phyloP scores from a whole-genome alignment of 768 basidiomycete genomes.

The Russula lepida region DNA sequence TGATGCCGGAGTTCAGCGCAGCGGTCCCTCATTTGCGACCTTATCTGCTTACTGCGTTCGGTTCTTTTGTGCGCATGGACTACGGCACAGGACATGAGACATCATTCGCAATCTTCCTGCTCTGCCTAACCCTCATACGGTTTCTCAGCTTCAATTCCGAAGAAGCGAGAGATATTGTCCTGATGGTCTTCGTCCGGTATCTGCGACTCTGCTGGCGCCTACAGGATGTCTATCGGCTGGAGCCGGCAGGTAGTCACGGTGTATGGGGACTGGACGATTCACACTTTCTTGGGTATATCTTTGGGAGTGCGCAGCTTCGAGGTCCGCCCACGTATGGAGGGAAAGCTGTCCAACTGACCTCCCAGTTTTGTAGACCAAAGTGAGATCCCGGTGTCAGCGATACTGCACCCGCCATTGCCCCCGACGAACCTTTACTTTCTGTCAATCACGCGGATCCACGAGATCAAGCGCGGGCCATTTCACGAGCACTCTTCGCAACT shows the following conservation, averaged over 20 bases:
- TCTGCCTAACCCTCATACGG: slow-evolving; percentile 60
- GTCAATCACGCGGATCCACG: slow-evolving; percentile 66
- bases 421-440: slow-evolving; percentile 75
- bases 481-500: slow-evolving; percentile 89
- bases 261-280: slow-evolving; percentile 98
- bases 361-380: slow-evolving; percentile 42
- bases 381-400: slow-evolving; percentile 52
- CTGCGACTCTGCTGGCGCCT: slow-evolving; percentile 74
- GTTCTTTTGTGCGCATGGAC: slow-evolving; percentile 85
- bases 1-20: slow-evolving; percentile 39
- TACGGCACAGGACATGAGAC: slow-evolving; percentile 97
- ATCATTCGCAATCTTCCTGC: slow-evolving; percentile 73
- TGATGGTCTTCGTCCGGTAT: slow-evolving; percentile 72
- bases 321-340: slow-evolving; percentile 34
- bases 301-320: slow-evolving; percentile 85
- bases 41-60: slow-evolving; percentile 77
- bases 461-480: slow-evolving; percentile 82
- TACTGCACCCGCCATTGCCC: slow-evolving; percentile 51
- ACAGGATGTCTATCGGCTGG: slow-evolving; percentile 83
- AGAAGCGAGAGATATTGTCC: slow-evolving; percentile 52
- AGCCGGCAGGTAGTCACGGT: slow-evolving; percentile 95
- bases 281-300: slow-evolving; percentile 79
- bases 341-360: background rate
- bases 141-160: slow-evolving; percentile 48
- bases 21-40: slow-evolving; percentile 63